Evolutionary conservation across 176 grass and related monocot genomes (phyloP).

Genomic region (sorghum (Sorghum bicolor)): Sorghum_bicolor_NCBIv3 NC_012871.2:63953001-63953500

Average conservation of each 20-base stretch:
- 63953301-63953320: constrained; percentile 6
- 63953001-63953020: constrained; percentile 8
- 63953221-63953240: not conserved
- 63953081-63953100: constrained; percentile 70
- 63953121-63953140: not conserved
- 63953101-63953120: constrained; percentile 33
- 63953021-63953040: constrained; percentile 43
- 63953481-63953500: constrained; percentile 91
- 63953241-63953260: constrained; percentile 20
- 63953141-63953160: not conserved
- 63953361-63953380: constrained; percentile 86
- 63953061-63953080: constrained; percentile 50
- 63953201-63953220: constrained; percentile 40
- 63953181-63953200: constrained; percentile 32
- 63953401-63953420: constrained; percentile 70
- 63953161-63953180: constrained; percentile 18
- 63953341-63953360: constrained; percentile 77
- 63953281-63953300: constrained; percentile 24
- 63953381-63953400: constrained; percentile 70
- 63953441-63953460: constrained; percentile 47
- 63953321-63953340: constrained; percentile 49
- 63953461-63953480: constrained; percentile 73
- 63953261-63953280: not conserved
- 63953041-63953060: constrained; percentile 73
- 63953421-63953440: constrained; percentile 63